A percentile compares a stretch with the other conserved stretches of the same genome.
These are phyloP conservation scores for Tylopilus plumbeoviolaceoides DNA, from an alignment of 768 basidiomycete species.

Conservation along the genomic window DNA sequence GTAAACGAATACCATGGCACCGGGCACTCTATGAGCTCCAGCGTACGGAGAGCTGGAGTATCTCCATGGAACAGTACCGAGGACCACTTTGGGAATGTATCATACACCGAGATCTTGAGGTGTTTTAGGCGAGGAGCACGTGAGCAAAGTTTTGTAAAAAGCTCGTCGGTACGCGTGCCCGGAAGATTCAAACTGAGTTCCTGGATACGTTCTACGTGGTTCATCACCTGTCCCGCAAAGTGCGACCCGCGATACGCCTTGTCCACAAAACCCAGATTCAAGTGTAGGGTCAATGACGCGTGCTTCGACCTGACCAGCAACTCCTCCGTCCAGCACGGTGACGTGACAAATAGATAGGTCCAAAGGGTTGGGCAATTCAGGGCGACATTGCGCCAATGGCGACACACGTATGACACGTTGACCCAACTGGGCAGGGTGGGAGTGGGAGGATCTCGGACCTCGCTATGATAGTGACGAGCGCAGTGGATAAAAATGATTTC, in stretches of 20 bases:
- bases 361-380: constrained; percentile 39
- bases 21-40: background rate
- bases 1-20: background rate
- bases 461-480: background rate
- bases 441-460: background rate
- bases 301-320: constrained; percentile 43
- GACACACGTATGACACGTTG: constrained; percentile 12
- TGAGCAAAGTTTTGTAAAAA: background rate
- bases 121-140: background rate
- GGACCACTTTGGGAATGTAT: background rate
- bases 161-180: background rate
- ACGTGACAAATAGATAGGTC: constrained; percentile 30
- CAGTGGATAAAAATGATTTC: background rate
- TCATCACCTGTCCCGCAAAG: background rate
- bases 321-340: constrained; percentile 35
- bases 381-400: constrained; percentile 41
- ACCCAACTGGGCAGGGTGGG: background rate
- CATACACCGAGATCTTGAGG: background rate
- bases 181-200: background rate
- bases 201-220: background rate
- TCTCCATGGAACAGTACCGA: background rate
- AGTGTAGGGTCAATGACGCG: constrained; percentile 22
- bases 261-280: background rate
- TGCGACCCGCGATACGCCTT: background rate
- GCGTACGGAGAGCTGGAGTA: background rate